These are phyloP conservation scores for Lecanicillium sp. DNA, from an alignment of 2,329 filamentous ascomycete genomes.

Conservation along the genomic window DNA sequence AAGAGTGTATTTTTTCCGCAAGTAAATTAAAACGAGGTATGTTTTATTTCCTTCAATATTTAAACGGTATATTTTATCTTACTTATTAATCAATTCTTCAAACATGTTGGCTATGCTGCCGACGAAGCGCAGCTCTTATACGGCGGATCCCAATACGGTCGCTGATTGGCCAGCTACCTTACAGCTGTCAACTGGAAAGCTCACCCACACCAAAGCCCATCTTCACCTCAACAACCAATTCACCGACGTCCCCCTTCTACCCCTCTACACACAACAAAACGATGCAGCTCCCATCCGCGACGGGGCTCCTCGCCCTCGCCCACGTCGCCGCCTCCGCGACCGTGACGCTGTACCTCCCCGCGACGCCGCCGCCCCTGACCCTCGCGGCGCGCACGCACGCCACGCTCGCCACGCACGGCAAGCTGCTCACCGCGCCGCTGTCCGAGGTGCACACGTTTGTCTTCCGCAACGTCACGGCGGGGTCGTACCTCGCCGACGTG, in stretches of 20 bases:
- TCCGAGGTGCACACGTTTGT: constrained; percentile 64
- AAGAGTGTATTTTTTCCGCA: too few relatives aligned
- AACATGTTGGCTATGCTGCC: too few relatives aligned
- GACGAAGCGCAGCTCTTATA: too few relatives aligned
- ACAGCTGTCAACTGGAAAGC: too few relatives aligned
- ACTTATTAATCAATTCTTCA: too few relatives aligned
- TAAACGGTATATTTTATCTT: too few relatives aligned
- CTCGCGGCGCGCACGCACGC: constrained; percentile 63
- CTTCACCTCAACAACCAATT: neutral
- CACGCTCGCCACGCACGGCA: constrained; percentile 42
- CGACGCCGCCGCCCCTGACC: constrained; percentile 44
- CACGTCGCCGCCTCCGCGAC: constrained; percentile 26
- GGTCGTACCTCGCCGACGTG: constrained; percentile 77
- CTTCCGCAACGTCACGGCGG: constrained; percentile 65
- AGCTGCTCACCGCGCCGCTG: constrained; percentile 51
- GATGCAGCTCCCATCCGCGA: constrained; percentile 31
- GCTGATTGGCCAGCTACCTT: too few relatives aligned
- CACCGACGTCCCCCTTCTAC: neutral
- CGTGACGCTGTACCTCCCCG: constrained; percentile 40
- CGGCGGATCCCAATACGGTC: too few relatives aligned
- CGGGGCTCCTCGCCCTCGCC: constrained; percentile 31
- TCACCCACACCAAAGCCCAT: too few relatives aligned
- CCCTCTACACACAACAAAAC: neutral
- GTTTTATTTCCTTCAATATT: too few relatives aligned
- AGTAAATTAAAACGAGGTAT: too few relatives aligned